Conservation (phyloP, 768 basidiomycete genomes). For the Flagelloscypha sp. region DNA sequence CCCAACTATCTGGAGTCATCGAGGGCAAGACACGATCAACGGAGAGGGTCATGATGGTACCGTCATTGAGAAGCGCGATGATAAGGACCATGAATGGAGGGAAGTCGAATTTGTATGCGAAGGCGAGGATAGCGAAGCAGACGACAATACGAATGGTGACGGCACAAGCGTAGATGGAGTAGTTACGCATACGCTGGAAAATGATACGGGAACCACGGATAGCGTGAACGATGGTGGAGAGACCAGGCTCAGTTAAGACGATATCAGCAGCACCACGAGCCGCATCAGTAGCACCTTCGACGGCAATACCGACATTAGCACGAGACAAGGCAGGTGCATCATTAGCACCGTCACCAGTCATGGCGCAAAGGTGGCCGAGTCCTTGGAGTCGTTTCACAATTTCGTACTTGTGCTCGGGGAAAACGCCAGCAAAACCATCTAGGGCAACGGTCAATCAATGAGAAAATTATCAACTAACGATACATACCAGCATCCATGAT, state of each 20-base stretch:
- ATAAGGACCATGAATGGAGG: constrained; percentile 99
- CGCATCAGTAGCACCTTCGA: constrained; percentile 98
- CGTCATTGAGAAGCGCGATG: constrained; percentile 94
- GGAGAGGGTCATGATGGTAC: constrained; percentile 97
- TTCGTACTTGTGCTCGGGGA: constrained; percentile 99
- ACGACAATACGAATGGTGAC: constrained; percentile 99
- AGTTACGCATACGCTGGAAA: constrained; percentile 99
- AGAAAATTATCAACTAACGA: too few species aligned
- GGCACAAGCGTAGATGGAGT: constrained; percentile 92
- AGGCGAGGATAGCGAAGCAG: constrained; percentile 92
- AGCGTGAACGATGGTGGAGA: constrained; percentile 98
- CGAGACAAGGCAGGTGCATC: constrained; percentile 96
- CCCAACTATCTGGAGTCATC: constrained; percentile 90
- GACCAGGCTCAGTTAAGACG: constrained; percentile 95
- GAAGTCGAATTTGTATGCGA: constrained; percentile 97
- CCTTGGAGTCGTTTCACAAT: constrained; percentile 98
- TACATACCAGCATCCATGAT: constrained; percentile 98
- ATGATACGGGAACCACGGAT: constrained; percentile 98
- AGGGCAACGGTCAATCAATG: too few species aligned
- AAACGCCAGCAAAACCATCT: constrained; percentile 99
- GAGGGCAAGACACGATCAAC: constrained; percentile 95
- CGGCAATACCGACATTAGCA: constrained; percentile 99
- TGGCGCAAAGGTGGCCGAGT: constrained; percentile 92
- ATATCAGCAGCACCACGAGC: constrained; percentile 98
- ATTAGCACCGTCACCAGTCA: constrained; percentile 99